A percentile compares a stretch with the other conserved stretches of the same genome.
Conservation (phyloP, 2,329 filamentous ascomycete species). For the Penicillium sp. region DNA sequence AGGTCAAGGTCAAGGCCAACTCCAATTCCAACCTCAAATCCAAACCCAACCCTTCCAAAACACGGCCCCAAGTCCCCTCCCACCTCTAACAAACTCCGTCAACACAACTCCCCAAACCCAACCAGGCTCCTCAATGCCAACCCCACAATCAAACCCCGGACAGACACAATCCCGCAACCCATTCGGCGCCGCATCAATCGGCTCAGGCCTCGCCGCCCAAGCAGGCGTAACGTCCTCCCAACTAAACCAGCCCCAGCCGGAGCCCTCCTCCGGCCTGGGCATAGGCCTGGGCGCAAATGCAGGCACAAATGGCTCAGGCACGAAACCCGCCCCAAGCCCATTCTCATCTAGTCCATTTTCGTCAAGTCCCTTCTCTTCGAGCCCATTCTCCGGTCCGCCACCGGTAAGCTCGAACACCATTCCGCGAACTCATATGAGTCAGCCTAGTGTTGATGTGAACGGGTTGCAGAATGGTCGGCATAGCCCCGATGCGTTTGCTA, state of each 20-base stretch:
- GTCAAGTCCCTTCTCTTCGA: constrained; percentile 4
- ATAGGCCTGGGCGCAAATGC: constrained; percentile 16
- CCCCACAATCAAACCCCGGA: constrained; percentile 25
- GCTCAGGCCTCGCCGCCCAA: constrained; percentile 29
- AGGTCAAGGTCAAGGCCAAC: constrained; percentile 29
- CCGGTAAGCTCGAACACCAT: constrained; percentile 24
- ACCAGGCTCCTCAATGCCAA: constrained; percentile 24
- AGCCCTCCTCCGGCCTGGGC: constrained; percentile 18
- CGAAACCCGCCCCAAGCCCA: not conserved
- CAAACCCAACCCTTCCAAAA: constrained; percentile 25
- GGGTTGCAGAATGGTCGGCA: constrained; percentile 53
- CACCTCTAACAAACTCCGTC: constrained; percentile 24
- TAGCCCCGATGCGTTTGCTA: constrained; percentile 57
- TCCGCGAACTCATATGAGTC: constrained; percentile 47
- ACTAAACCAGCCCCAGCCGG: not conserved
- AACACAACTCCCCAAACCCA: constrained; percentile 30
- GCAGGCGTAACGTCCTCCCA: constrained; percentile 21
- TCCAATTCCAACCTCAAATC: constrained; percentile 24
- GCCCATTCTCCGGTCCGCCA: constrained; percentile 28
- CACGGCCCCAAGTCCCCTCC: constrained; percentile 18
- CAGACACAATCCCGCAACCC: constrained; percentile 32
- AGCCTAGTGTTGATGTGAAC: constrained; percentile 54
- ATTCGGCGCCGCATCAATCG: constrained; percentile 18
- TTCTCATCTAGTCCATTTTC: not conserved
- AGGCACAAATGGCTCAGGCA: not conserved